A percentile compares a stretch with the other conserved stretches of the same genome.
phyloP scores from a whole-genome alignment of 148 eudicot genomes.

The Diospyros lotus region DNA sequence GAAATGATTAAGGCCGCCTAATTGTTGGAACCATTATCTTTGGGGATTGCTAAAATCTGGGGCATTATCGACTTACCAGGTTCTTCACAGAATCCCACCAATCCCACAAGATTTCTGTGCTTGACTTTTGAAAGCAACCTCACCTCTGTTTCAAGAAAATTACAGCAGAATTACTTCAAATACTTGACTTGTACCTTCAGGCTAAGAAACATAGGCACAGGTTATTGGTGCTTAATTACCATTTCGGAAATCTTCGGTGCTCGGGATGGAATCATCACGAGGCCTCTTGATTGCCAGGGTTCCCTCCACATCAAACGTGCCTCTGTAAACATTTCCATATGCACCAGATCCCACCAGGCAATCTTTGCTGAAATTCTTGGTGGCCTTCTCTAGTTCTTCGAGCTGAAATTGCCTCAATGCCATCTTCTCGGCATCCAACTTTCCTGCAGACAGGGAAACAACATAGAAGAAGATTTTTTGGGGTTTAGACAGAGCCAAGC shows the following conservation, averaged over 20 bases:
- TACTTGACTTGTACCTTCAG: neutral
- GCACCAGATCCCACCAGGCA: slow-evolving; percentile 45
- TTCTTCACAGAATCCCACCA: slow-evolving; percentile 46
- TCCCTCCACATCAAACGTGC: slow-evolving; percentile 26
- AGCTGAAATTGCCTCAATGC: slow-evolving; percentile 24
- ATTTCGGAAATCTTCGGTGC: slow-evolving; percentile 37
- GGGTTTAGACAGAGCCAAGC: neutral
- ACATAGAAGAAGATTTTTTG: neutral
- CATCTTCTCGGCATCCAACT: slow-evolving; percentile 25
- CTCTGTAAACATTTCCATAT: slow-evolving; percentile 42
- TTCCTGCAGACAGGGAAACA: slow-evolving; percentile 4
- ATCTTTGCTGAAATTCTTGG: slow-evolving; percentile 34
- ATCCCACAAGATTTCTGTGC: slow-evolving; percentile 37
- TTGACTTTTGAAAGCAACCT: slow-evolving; percentile 38
- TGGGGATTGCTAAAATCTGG: too few species aligned
- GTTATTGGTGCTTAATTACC: slow-evolving; percentile 10
- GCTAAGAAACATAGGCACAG: too few species aligned
- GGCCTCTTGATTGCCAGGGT: slow-evolving; percentile 45
- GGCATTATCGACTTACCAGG: slow-evolving; percentile 13
- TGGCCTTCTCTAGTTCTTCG: slow-evolving; percentile 35
- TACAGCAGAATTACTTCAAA: neutral
- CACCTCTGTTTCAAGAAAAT: slow-evolving; percentile 30
- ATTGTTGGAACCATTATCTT: neutral
- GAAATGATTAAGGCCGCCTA: neutral
- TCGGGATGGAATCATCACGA: slow-evolving; percentile 28